Evolutionary conservation across 495 filamentous ascomycete species (phyloP).

Genomic region (Lasiosphaeria ovina): DNA sequence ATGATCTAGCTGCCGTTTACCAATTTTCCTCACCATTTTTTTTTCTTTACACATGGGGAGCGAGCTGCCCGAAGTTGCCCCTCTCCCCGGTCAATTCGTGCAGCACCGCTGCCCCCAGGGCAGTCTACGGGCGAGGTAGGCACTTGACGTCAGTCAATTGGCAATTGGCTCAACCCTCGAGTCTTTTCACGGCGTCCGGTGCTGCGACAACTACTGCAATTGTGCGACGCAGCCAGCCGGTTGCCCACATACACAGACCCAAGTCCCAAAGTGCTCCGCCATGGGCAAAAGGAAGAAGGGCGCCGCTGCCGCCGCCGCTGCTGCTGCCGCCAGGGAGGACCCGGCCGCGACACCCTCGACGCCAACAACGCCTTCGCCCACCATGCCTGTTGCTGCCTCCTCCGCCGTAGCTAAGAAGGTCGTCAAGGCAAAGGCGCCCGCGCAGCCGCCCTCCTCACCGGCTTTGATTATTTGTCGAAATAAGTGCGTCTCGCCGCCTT

Average conservation of each 20-base stretch:
- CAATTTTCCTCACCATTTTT: background rate
- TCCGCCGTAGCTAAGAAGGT: constrained; percentile 11
- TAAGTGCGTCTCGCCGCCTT: constrained; percentile 10
- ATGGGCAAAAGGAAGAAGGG: constrained; percentile 22
- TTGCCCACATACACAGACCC: too few relatives aligned
- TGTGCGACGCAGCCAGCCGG: background rate
- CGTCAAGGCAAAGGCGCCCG: constrained; percentile 13
- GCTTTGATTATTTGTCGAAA: constrained; percentile 23
- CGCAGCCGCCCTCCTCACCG: constrained; percentile 8
- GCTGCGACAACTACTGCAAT: background rate
- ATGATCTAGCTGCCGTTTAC: too few relatives aligned
- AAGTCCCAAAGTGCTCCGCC: background rate
- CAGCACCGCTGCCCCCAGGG: too few relatives aligned
- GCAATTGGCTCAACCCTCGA: background rate
- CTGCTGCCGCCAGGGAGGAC: constrained; percentile 5
- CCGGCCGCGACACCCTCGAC: background rate
- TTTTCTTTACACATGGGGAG: background rate
- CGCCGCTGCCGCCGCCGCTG: too few relatives aligned
- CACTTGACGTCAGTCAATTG: background rate
- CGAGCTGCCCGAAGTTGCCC: too few relatives aligned
- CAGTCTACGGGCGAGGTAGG: too few relatives aligned
- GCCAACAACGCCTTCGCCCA: background rate
- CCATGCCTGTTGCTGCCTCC: background rate
- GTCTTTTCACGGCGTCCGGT: background rate
- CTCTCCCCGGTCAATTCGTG: too few relatives aligned